phyloP scores from a whole-genome alignment of 2,329 filamentous ascomycete species.

The Pestalotiopsis sp. region DNA sequence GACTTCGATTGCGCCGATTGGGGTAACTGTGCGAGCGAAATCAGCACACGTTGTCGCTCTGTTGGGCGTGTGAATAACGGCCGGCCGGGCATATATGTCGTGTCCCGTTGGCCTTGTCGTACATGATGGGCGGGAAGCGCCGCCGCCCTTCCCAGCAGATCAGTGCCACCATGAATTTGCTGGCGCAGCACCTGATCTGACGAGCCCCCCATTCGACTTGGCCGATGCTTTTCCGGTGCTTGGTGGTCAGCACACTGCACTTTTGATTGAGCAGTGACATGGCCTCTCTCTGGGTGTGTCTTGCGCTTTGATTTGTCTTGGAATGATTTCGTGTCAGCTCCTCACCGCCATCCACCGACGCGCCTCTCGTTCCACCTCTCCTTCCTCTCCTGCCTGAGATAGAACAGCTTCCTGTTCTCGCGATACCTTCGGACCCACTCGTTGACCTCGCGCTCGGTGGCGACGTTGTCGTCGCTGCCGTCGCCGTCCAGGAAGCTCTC shows the following conservation, averaged over 20 bases:
- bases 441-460: slow-evolving; percentile 77
- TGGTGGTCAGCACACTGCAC: neutral
- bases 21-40: neutral
- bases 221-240: neutral
- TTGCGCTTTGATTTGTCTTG: neutral
- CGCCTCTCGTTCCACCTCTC: slow-evolving; percentile 95
- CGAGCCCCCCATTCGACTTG: neutral
- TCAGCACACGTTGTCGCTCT: neutral
- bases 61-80: neutral
- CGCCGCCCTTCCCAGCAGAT: neutral
- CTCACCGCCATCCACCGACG: slow-evolving; percentile 89
- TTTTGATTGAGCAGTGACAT: neutral
- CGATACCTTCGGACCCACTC: slow-evolving; percentile 86
- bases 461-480: slow-evolving; percentile 46
- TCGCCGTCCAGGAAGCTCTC: slow-evolving; percentile 83
- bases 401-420: slow-evolving; percentile 77
- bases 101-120: neutral
- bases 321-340: neutral
- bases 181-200: neutral
- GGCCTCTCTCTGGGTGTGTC: neutral
- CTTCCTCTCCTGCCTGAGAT: slow-evolving; percentile 82
- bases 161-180: neutral
- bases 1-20: neutral
- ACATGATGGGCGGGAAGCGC: neutral
- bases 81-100: neutral